Percentiles rank a stretch among this genome's conserved stretches.
Conservation (phyloP, 352 stramenopile genomes). For the Phytopythium litorale region DNA sequence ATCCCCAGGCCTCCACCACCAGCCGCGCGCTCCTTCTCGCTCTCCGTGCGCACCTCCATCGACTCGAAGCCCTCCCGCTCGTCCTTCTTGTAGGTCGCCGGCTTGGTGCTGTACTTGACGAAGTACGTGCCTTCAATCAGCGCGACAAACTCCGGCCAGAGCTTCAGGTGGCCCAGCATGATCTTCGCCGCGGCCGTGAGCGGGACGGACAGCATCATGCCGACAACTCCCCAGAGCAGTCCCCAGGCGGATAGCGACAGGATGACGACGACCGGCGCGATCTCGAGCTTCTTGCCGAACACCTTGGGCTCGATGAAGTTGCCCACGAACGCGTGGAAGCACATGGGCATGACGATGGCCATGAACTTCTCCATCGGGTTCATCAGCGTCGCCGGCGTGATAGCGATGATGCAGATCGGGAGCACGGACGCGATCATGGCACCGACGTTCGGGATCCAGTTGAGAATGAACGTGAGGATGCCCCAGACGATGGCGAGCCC, state of each 20-base stretch:
- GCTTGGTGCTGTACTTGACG: conserved; percentile 60
- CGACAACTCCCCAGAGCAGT: conserved; percentile 80
- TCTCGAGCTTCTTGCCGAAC: conserved; percentile 84
- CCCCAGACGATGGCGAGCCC: conserved; percentile 84
- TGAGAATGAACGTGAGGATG: conserved; percentile 87
- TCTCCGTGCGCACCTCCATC: conserved; percentile 75
- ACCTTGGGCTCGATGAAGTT: conserved; percentile 89
- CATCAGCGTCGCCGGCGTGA: conserved; percentile 80
- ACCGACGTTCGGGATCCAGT: conserved; percentile 88
- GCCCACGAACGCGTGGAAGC: conserved; percentile 87
- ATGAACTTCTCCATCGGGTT: conserved; percentile 89
- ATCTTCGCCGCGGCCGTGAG: conserved; percentile 85
- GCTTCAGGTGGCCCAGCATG: conserved; percentile 81
- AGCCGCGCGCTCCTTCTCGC: conserved; percentile 51
- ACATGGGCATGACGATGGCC: conserved; percentile 80
- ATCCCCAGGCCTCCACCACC: conserved; percentile 15
- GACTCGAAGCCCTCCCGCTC: conserved; percentile 72
- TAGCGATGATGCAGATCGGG: conserved; percentile 85
- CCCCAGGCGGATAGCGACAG: conserved; percentile 86
- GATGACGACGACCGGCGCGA: conserved; percentile 85
- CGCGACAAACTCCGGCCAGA: conserved; percentile 86
- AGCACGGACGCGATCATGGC: conserved; percentile 84
- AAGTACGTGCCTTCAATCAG: conserved; percentile 88
- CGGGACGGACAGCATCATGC: conserved; percentile 88
- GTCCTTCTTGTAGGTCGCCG: conserved; percentile 68